phyloP scores from a whole-genome alignment of 192 early-diverging fungal genomes.

The Coemansia sp. region DNA sequence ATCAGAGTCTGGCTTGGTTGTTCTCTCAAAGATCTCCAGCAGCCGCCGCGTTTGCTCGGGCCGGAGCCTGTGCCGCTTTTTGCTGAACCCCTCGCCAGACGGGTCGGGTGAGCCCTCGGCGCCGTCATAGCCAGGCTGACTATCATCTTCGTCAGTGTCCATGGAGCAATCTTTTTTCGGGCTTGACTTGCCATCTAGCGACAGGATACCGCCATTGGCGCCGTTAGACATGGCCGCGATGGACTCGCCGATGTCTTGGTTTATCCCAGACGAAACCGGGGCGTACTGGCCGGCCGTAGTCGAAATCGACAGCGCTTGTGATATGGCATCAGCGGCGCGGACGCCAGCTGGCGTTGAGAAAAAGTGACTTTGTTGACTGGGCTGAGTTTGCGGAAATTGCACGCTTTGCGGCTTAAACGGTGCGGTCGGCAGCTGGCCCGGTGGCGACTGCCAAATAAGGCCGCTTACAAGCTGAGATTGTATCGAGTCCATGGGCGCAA shows the following conservation, averaged over 20 bases:
- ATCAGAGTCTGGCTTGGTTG: conserved; percentile 62
- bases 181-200: background rate
- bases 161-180: background rate
- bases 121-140: background rate
- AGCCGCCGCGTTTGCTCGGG: conserved; percentile 65
- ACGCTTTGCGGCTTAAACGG: background rate
- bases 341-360: background rate
- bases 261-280: background rate
- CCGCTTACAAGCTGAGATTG: conserved; percentile 19
- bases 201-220: background rate
- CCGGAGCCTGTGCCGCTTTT: conserved; percentile 64
- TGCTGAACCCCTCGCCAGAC: conserved; percentile 24
- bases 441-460: conserved; percentile 33
- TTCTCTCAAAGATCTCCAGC: conserved; percentile 55
- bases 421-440: conserved; percentile 10
- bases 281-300: background rate
- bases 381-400: background rate
- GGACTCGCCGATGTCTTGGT: background rate
- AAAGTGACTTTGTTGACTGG: background rate
- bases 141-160: conserved; percentile 12
- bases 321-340: background rate
- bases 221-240: background rate
- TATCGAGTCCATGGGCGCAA: conserved; percentile 32
- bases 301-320: background rate
- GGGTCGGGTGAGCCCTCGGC: conserved; percentile 22